Percentiles rank a stretch among this genome's conserved stretches.
phyloP scores from a whole-genome alignment of 495 filamentous ascomycete genomes.

The Penicillium samsonianum region DNA sequence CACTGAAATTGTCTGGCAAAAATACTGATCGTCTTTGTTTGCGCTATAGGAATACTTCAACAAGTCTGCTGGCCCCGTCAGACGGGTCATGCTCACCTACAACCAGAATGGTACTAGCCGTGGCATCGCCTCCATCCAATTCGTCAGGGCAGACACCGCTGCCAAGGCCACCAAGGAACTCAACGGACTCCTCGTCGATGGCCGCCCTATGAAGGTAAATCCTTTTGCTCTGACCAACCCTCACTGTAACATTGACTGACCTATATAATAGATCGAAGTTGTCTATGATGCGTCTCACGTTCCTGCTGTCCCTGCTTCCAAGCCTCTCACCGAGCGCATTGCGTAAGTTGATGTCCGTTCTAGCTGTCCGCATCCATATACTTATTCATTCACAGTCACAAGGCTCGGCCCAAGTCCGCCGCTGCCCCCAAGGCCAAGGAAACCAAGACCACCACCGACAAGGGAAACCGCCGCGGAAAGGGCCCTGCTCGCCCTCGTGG shows the following conservation, averaged over 20 bases:
- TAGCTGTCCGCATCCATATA: not conserved
- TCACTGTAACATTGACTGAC: conserved; percentile 24
- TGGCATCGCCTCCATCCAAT: conserved; percentile 80
- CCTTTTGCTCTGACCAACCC: not conserved
- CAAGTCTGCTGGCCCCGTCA: conserved; percentile 85
- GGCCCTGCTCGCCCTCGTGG: conserved; percentile 42
- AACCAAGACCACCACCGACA: conserved; percentile 8
- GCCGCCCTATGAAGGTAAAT: conserved; percentile 83
- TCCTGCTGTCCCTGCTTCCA: conserved; percentile 62
- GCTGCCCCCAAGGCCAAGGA: conserved; percentile 63
- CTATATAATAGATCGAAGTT: conserved; percentile 71
- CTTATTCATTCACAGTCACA: conserved; percentile 50
- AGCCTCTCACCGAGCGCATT: conserved; percentile 84
- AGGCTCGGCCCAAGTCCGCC: conserved; percentile 81
- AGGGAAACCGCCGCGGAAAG: conserved; percentile 11
- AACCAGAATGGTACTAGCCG: conserved; percentile 89
- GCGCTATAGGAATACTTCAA: conserved; percentile 89
- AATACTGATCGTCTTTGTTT: conserved; percentile 45
- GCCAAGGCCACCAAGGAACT: conserved; percentile 76
- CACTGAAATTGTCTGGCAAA: conserved; percentile 28
- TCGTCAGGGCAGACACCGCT: conserved; percentile 74
- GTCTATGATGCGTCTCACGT: conserved; percentile 76
- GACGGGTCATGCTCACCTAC: conserved; percentile 84
- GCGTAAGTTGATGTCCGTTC: conserved; percentile 51
- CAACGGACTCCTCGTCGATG: conserved; percentile 87